phyloP scores from a whole-genome alignment of 257 asterid species.

The Solanum corneliomulleri region DNA sequence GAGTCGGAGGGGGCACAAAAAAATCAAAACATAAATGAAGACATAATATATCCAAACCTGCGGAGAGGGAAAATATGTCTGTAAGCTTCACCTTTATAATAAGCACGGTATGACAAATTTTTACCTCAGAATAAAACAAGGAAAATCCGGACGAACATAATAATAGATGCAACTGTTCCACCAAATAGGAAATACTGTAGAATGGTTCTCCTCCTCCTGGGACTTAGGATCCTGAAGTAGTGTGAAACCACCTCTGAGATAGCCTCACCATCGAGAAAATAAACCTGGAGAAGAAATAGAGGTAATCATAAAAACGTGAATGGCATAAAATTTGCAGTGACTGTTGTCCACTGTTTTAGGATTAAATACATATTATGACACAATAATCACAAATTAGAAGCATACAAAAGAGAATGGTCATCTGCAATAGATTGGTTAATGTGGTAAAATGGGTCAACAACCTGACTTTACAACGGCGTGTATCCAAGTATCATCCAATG shows the following conservation, averaged over 20 bases:
- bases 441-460: background rate
- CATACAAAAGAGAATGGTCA: background rate
- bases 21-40: background rate
- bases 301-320: background rate
- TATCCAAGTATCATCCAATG: background rate
- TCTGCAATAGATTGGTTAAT: background rate
- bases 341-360: background rate
- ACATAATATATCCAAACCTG: background rate
- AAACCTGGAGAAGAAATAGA: conserved; percentile 31
- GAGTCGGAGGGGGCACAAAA: background rate
- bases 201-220: conserved; percentile 32
- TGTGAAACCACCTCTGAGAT: conserved; percentile 36
- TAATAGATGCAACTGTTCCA: conserved; percentile 35
- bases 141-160: conserved; percentile 18
- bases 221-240: conserved; percentile 21
- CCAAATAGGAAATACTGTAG: conserved; percentile 30
- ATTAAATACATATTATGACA: background rate
- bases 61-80: background rate
- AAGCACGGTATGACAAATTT: background rate
- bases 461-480: background rate
- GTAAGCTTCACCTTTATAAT: background rate
- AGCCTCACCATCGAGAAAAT: conserved; percentile 67
- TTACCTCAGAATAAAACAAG: conserved; percentile 7
- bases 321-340: background rate
- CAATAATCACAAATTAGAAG: background rate